Base-by-base conservation (phyloP, 176 grass and related monocot genomes). In the Themeda triandra region DNA sequence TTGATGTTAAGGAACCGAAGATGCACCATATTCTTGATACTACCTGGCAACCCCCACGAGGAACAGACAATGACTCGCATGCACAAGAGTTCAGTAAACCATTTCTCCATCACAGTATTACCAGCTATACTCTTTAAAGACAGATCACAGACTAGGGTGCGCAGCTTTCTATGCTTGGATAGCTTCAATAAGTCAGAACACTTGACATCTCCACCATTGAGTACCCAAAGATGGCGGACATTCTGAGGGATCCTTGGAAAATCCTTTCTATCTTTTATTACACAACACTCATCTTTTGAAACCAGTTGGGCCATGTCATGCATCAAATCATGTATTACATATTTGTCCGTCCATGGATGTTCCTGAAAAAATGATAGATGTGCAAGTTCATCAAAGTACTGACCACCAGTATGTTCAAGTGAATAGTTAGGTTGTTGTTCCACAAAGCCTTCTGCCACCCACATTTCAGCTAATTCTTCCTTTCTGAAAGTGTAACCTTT, bases 321-420 rank as follows among this genome's bases (percentile, higher is more conserved):
- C 6, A 92, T 56, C 79, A 89, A 54, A 33, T 86, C 90, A 86
- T 89, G 76, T 0, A 92, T 86, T 28, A 85, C 23, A 64, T 80
- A 92, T n/a, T 0, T 49, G 2, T 4, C 3, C 0, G 6, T 0
- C 49, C 49, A 18, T 21, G 49, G 0, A 29, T 45, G 7, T 36
- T 27, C 4, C n/a, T 79, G 53, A n/a, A 54, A 76, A 25, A 89
- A 89, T 2, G 68, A 69, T 10, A 44, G 27, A 41, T 41, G 10
- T 42, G 35, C 5, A 13, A 92, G 72, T 0, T 79, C 79, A 42
- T 89, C 14, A 9, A 83, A 51, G 23, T 70, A 46, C 15, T 29
- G 13, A 8, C 2, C 0, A 0, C 14, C 17, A 46, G 9, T 83
- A 67, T 80, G 9, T 60, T 10, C n/a, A n/a, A 67, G 4, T 72